Evolutionary conservation across 2,329 filamentous ascomycete genomes (phyloP).

Genomic region (Sporothrix schenckii): DNA sequence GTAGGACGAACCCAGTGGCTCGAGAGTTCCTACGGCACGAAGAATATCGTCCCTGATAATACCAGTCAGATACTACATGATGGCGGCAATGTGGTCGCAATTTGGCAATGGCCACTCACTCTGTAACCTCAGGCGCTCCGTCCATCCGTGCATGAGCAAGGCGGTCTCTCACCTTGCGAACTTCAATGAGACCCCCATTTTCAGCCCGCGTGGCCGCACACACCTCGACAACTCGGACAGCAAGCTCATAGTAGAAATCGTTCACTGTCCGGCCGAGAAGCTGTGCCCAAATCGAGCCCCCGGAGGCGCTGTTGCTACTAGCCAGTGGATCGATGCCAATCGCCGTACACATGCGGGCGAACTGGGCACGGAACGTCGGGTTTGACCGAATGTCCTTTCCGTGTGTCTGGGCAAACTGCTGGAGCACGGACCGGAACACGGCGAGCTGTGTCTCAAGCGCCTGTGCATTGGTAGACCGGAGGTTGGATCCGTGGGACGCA

Average conservation of each 20-base stretch:
- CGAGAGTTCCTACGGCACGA: slow-evolving; percentile 82
- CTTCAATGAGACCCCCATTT: slow-evolving; percentile 88
- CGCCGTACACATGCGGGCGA: slow-evolving; percentile 96
- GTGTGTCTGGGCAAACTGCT: slow-evolving; percentile 94
- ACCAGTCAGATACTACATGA: background rate
- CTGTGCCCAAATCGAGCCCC: slow-evolving; percentile 84
- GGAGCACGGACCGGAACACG: slow-evolving; percentile 92
- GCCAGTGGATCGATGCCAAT: slow-evolving; percentile 95
- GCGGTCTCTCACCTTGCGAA: slow-evolving; percentile 76
- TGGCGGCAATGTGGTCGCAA: background rate
- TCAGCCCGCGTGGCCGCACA: slow-evolving; percentile 83
- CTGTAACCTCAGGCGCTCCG: slow-evolving; percentile 77
- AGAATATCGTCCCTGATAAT: slow-evolving; percentile 80
- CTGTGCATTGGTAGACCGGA: slow-evolving; percentile 81
- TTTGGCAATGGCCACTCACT: slow-evolving; percentile 53
- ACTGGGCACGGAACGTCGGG: slow-evolving; percentile 92
- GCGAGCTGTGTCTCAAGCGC: slow-evolving; percentile 91
- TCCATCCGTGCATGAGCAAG: slow-evolving; percentile 74
- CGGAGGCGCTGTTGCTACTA: slow-evolving; percentile 57
- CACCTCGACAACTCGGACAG: slow-evolving; percentile 91
- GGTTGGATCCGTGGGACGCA: slow-evolving; percentile 81
- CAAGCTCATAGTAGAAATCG: slow-evolving; percentile 98
- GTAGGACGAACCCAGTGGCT: slow-evolving; percentile 86
- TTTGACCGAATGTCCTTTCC: slow-evolving; percentile 95
- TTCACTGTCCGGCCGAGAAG: slow-evolving; percentile 89